phyloP scores from a whole-genome alignment of 768 basidiomycete genomes.

The Hericium alpestre region DNA sequence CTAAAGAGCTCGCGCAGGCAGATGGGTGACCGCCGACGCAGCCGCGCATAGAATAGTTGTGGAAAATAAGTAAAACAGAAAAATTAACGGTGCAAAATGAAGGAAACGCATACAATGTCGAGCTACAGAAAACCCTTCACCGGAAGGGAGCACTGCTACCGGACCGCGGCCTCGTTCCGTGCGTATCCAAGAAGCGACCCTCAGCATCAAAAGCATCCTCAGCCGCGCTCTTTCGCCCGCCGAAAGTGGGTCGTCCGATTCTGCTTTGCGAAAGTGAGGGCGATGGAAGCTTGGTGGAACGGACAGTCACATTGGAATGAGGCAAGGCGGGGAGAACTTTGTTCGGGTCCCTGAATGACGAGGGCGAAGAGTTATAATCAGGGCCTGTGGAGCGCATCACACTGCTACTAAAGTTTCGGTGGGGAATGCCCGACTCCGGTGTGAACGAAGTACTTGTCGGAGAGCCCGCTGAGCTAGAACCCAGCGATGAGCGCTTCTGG shows the following conservation, averaged over 20 bases:
- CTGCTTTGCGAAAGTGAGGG: conserved; percentile 20
- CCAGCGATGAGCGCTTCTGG: conserved; percentile 55
- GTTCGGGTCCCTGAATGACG: conserved; percentile 7
- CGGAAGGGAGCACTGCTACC: not conserved
- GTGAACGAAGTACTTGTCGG: conserved; percentile 9
- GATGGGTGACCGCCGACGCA: not conserved
- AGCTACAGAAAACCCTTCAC: not conserved
- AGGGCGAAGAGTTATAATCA: not conserved
- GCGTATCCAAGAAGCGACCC: conserved; percentile 8
- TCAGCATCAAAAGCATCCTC: conserved; percentile 13
- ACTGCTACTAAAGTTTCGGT: conserved; percentile 1
- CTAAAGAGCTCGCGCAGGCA: not conserved
- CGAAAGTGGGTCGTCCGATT: conserved; percentile 19
- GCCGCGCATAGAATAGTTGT: not conserved
- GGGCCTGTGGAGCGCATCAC: not conserved
- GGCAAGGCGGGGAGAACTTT: conserved; percentile 6
- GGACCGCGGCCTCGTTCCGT: conserved; percentile 19
- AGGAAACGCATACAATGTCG: not conserved
- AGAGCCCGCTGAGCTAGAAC: conserved; percentile 30
- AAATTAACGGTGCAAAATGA: not conserved
- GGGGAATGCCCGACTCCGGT: conserved; percentile 9
- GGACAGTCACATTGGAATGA: conserved; percentile 19
- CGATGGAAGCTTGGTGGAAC: conserved; percentile 16
- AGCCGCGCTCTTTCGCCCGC: conserved; percentile 17
- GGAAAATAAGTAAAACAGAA: not conserved